A percentile compares a stretch with the other conserved stretches of the same genome.
These are phyloP conservation scores for Evernia prunastri DNA, from an alignment of 495 filamentous ascomycete species.

Conservation along the genomic window DNA sequence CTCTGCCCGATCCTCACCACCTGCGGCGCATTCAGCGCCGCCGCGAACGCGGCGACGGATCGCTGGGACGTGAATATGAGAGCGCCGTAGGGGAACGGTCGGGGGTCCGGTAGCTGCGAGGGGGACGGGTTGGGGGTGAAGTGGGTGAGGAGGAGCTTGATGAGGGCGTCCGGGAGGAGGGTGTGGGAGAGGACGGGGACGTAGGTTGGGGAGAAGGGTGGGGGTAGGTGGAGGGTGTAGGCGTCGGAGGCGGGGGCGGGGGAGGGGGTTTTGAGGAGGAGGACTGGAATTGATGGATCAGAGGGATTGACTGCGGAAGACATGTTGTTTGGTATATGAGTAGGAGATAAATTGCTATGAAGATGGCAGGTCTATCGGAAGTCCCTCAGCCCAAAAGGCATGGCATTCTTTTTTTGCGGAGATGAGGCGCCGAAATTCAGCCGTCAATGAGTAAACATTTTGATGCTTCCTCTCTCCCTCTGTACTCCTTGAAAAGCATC, in stretches of 20 bases:
- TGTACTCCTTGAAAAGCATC: background rate
- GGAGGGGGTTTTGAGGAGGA: constrained; percentile 12
- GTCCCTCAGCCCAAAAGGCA: too few species aligned
- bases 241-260: constrained; percentile 1
- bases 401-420: background rate
- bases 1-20: constrained; percentile 22
- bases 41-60: constrained; percentile 54
- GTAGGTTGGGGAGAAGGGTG: constrained; percentile 11
- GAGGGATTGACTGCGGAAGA: background rate
- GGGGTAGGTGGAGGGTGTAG: constrained; percentile 2
- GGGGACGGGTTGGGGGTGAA: constrained; percentile 8
- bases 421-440: constrained; percentile 1
- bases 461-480: background rate
- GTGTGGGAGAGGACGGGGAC: constrained; percentile 20
- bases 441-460: background rate
- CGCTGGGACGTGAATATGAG: constrained; percentile 79
- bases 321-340: background rate
- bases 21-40: constrained; percentile 16
- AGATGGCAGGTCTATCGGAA: too few species aligned
- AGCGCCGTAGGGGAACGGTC: constrained; percentile 25
- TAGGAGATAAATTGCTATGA: too few species aligned
- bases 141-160: constrained; percentile 20
- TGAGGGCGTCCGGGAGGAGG: constrained; percentile 19
- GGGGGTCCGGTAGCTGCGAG: background rate
- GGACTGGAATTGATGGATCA: constrained; percentile 11